Base-by-base conservation (phyloP, 495 filamentous ascomycete genomes). In the Penicilliopsis zonata region DNA sequence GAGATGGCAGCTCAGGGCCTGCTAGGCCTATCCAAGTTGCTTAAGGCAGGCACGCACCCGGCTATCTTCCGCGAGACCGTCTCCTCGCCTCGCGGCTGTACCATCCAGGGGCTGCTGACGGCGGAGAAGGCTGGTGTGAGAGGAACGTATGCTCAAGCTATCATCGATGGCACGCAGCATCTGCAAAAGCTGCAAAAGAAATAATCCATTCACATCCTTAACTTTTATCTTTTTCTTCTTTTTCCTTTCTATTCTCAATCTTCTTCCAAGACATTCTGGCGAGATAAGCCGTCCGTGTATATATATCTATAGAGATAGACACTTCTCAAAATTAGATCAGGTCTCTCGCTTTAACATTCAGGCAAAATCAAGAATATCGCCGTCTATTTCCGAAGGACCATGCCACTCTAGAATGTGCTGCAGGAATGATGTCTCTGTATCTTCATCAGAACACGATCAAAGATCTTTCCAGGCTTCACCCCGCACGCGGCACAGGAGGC, bases 81-180 rank as follows among this genome's bases (percentile, higher is more conserved):
- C 16, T 60, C 53, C 2, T 55, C 49, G 10, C 56, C 53, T 3
- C 39, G 52, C 12, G 56, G 56, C 6, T 57, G 53, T 42, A 57
- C 55, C 0, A 60, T 57, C 13, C 47, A 55, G 38, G 46, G 47
- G 0, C 31, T 59, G 15, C 31, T 55, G 37, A 37, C 43, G 13
- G 38, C 57, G 24, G 55, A 57, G 47, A 52, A 40, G 32, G 41
- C 50, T 1, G 53, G 51, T 2, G 52, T 49, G 25, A 34, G 55
- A 23, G 38, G 43, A 13, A 17, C 30, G 15, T 47, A 40, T 38
- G 44, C 40, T 22, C 40, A 47, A 19, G 36, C 35, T 29, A 14
- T 42, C 17, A 35, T 47, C 8, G 35, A 41, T 13, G 44, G 40
- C 31, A 35, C 35, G 31, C 14, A 37, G 40, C 40, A 41, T 33